These are phyloP conservation scores for Euphorbia pulcherrima DNA, from an alignment of 345 rosid species.

Conservation along the genomic window DNA sequence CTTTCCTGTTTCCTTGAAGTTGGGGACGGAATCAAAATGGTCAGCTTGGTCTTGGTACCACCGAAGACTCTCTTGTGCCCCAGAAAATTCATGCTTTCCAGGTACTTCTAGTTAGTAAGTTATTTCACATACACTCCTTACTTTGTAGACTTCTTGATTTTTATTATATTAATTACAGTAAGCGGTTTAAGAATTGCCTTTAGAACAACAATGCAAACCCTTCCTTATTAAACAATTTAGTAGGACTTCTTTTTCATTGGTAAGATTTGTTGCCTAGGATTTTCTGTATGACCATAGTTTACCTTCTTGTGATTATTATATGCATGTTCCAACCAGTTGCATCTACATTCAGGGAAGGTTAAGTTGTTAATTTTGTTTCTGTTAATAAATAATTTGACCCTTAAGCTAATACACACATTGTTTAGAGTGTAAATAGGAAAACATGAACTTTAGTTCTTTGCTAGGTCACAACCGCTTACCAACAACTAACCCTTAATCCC, in stretches of 20 bases:
- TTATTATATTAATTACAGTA: background rate
- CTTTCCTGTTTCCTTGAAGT: conserved; percentile 38
- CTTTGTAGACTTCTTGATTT: background rate
- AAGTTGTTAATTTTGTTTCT: background rate
- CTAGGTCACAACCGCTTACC: background rate
- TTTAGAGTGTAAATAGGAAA: background rate
- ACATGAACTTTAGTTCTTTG: background rate
- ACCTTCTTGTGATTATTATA: background rate
- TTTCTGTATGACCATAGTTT: background rate
- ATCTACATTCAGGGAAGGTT: background rate
- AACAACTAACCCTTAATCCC: too few relatives aligned
- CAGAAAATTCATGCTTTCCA: conserved; percentile 80
- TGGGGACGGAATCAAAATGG: conserved; percentile 99
- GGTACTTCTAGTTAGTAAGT: conserved; percentile 34
- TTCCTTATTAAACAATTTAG: background rate
- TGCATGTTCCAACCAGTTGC: background rate
- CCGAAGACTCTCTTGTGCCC: conserved; percentile 85
- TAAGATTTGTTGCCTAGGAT: background rate
- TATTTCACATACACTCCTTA: background rate
- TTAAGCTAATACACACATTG: background rate
- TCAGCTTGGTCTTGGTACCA: conserved; percentile 92
- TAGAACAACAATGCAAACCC: background rate
- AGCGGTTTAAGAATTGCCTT: background rate
- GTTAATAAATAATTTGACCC: background rate
- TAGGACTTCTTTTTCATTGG: background rate